These are phyloP conservation scores for Schizophyllum amplum DNA, from an alignment of 1,284 basidiomycete genomes.

Conservation along the genomic window DNA sequence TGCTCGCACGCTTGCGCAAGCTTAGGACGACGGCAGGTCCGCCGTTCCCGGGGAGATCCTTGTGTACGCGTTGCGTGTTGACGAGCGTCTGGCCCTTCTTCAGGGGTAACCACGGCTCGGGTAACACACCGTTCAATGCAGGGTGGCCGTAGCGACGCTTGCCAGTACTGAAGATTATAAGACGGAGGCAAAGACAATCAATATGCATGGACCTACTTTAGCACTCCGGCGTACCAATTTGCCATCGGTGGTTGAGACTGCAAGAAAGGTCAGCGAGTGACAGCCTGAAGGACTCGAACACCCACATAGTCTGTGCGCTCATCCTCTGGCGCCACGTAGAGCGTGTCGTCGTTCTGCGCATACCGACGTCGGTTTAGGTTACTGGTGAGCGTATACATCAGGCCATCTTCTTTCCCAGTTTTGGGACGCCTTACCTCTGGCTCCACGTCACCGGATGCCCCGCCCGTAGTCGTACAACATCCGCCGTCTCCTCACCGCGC, in stretches of 20 bases:
- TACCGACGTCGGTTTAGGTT: slow-evolving; percentile 80
- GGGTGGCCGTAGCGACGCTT: slow-evolving; percentile 87
- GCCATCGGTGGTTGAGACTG: slow-evolving; percentile 93
- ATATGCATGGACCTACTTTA: slow-evolving; percentile 71
- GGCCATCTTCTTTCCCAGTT: no score
- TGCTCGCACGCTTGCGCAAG: slow-evolving; percentile 57
- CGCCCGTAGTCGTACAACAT: slow-evolving; percentile 60
- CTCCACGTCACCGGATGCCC: slow-evolving; percentile 82
- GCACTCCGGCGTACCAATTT: slow-evolving; percentile 83
- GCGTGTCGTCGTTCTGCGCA: slow-evolving; percentile 86
- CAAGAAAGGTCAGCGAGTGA: not conserved
- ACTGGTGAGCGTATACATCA: slow-evolving; percentile 29
- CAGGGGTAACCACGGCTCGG: slow-evolving; percentile 85
- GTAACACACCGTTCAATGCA: slow-evolving; percentile 80
- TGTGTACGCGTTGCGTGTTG: slow-evolving; percentile 33
- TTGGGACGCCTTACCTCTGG: no score
- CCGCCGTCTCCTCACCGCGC: slow-evolving; percentile 73
- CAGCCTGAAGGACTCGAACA: no score
- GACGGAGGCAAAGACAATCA: not conserved
- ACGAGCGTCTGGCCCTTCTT: slow-evolving; percentile 71
- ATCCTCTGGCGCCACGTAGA: slow-evolving; percentile 91
- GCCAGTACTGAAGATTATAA: slow-evolving; percentile 53
- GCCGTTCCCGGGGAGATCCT: slow-evolving; percentile 25
- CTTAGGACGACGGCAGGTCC: slow-evolving; percentile 65
- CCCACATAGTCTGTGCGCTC: slow-evolving; percentile 87